A percentile compares a stretch with the other conserved stretches of the same genome.
phyloP scores from a whole-genome alignment of 192 early-diverging fungal species.

The Entrophospora sp. region DNA sequence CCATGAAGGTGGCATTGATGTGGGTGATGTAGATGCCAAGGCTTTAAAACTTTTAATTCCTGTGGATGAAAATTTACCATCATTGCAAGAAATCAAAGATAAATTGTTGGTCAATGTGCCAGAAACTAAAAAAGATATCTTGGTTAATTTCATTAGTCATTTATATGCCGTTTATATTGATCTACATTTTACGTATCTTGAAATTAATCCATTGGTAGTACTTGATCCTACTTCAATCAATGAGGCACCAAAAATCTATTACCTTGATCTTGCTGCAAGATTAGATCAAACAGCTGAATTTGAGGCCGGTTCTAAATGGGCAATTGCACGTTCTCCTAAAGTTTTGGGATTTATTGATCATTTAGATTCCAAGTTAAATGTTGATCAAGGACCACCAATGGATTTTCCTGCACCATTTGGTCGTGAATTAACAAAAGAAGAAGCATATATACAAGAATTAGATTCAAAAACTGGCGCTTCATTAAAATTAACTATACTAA shows the following conservation, averaged over 20 bases:
- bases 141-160: slow-evolving; percentile 86
- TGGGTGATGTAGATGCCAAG: slow-evolving; percentile 98
- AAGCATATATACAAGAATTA: slow-evolving; percentile 95
- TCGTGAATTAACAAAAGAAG: slow-evolving; percentile 90
- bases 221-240: slow-evolving; percentile 48
- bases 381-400: slow-evolving; percentile 76
- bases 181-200: slow-evolving; percentile 97
- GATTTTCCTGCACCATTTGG: slow-evolving; percentile 98
- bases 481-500: slow-evolving; percentile 95
- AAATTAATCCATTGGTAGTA: slow-evolving; percentile 99
- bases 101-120: slow-evolving; percentile 64
- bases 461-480: slow-evolving; percentile 98
- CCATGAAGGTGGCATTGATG: slow-evolving; percentile 96
- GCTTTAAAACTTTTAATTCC: slow-evolving; percentile 78
- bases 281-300: slow-evolving; percentile 98
- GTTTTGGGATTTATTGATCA: slow-evolving; percentile 35
- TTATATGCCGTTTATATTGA: slow-evolving; percentile 94
- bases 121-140: slow-evolving; percentile 57
- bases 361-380: slow-evolving; percentile 25
- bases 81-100: slow-evolving; percentile 51
- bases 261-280: slow-evolving; percentile 95
- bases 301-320: slow-evolving; percentile 94
- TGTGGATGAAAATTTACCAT: slow-evolving; percentile 70
- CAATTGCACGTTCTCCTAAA: slow-evolving; percentile 65
- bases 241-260: slow-evolving; percentile 65